phyloP scores from a whole-genome alignment of 768 basidiomycete genomes.

The Boletus speciosus region DNA sequence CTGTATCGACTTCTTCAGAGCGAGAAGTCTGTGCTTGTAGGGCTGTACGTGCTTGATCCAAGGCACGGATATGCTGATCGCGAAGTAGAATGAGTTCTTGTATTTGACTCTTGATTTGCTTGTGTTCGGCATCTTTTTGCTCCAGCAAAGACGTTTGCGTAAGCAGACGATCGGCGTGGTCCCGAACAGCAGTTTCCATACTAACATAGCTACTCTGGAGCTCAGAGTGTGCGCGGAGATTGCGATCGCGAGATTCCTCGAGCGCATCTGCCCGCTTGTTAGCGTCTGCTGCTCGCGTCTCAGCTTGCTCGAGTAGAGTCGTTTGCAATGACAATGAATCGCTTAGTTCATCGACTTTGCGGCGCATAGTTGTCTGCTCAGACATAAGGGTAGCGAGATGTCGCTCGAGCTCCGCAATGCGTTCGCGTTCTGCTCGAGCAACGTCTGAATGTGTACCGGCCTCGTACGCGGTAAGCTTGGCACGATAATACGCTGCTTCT shows the following conservation, averaged over 20 bases:
- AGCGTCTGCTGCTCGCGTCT: conserved; percentile 73
- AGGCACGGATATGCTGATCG: conserved; percentile 82
- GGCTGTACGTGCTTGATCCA: conserved; percentile 82
- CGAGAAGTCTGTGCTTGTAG: conserved; percentile 73
- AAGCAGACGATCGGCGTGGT: conserved; percentile 72
- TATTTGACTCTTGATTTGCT: conserved; percentile 59
- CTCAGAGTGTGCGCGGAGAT: conserved; percentile 61
- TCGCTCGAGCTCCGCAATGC: conserved; percentile 68
- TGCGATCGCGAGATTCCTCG: conserved; percentile 64
- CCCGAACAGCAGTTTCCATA: conserved; percentile 65
- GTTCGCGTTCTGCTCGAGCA: conserved; percentile 72
- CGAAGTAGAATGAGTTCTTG: conserved; percentile 67
- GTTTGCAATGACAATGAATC: conserved; percentile 76
- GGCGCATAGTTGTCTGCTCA: conserved; percentile 64
- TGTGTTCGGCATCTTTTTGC: conserved; percentile 76
- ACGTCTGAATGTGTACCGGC: conserved; percentile 60
- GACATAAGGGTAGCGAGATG: conserved; percentile 59
- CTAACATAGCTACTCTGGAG: conserved; percentile 61
- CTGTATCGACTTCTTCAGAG: conserved; percentile 72
- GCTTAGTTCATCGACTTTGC: conserved; percentile 65
- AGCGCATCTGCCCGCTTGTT: conserved; percentile 70
- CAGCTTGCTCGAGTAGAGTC: conserved; percentile 74
- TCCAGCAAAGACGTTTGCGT: conserved; percentile 70
- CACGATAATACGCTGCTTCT: conserved; percentile 94
- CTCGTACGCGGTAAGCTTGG: conserved; percentile 89